Base-by-base conservation (phyloP, 1,284 basidiomycete species). In the Mycena sp. region DNA sequence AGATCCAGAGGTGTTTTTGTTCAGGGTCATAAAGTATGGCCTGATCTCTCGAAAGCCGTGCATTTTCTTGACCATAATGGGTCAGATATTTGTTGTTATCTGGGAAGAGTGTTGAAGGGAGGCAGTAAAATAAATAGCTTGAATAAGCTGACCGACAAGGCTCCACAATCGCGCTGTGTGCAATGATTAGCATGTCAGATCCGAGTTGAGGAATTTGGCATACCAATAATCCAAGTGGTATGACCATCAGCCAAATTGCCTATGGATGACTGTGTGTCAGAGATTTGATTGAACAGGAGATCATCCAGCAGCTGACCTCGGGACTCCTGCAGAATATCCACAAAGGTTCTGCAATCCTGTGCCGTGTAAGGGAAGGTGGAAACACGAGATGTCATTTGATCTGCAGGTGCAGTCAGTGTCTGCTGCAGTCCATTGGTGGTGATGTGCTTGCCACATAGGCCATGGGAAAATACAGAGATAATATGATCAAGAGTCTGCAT, bases 11-110 rank as follows among this genome's bases (percentile, higher is more conserved):
- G 21, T 73, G 64, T 59, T n/a, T n/a, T n/a, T 69, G 59, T 12
- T 69, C 58, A 1, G 76, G 69, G 21, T 75, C 68, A 7, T 74
- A 76, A 17, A 84, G 58, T 41, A 87, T 81, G 3, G 76, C 63
- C 49, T 82, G 80, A 56, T 81, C 76, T 21, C 82, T 71, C n/a
- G 78, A 80, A 21, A 87, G 71, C 0, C 85, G 81, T 19, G 80
- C 73, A 40, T 74, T 69, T 56, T 80, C 77, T 71, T 87, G 77
- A 4, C 83, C 85, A 53, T 82, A 82, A 66, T 83, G 81, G 0
- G 75, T 84, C 44, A 76, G 72, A 51, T 80, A 77, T 57, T 82
- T 75, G 62, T 83, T 76, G 43, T 76, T 74, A 44, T 71, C 82
- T 85, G 26, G 32, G 28, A n/a, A n/a, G n/a, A n/a, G n/a, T n/a